These are phyloP conservation scores for Quercus variabilis DNA, from an alignment of 306 rosid species.

Conservation along the genomic window DNA sequence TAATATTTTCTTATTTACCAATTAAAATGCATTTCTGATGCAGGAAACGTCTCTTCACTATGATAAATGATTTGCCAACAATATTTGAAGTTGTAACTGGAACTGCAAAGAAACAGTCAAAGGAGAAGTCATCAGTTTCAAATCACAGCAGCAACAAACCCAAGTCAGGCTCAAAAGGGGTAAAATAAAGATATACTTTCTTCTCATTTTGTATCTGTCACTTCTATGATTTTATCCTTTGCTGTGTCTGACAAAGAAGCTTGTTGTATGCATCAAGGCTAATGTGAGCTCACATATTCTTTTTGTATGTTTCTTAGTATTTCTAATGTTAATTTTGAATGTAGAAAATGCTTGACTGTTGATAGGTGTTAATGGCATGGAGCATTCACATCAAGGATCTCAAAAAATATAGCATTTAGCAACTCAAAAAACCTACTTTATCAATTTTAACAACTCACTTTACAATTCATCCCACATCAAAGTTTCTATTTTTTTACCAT, in stretches of 20 bases:
- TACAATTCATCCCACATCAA: no score
- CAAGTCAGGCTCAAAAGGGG: constrained; percentile 66
- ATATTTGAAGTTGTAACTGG: constrained; percentile 59
- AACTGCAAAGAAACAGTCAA: constrained; percentile 40
- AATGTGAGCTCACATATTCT: neutral
- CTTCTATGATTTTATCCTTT: neutral
- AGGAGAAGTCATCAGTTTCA: constrained; percentile 57
- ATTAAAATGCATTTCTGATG: constrained; percentile 10
- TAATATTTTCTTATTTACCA: neutral
- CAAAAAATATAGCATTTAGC: no score
- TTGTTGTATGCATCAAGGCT: neutral
- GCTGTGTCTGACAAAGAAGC: neutral
- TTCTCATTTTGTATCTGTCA: neutral
- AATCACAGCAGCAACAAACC: constrained; percentile 58
- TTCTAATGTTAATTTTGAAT: neutral
- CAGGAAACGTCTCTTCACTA: constrained; percentile 58
- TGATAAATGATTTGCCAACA: constrained; percentile 70
- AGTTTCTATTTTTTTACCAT: no score
- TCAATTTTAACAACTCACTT: no score
- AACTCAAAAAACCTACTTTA: no score
- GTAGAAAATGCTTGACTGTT: neutral
- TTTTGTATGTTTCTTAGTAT: neutral
- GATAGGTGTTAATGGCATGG: neutral
- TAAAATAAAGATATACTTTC: constrained; percentile 15
- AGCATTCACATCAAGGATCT: no score